phyloP scores from a whole-genome alignment of 768 basidiomycete genomes.

The Boletus rufocinnamomeus region DNA sequence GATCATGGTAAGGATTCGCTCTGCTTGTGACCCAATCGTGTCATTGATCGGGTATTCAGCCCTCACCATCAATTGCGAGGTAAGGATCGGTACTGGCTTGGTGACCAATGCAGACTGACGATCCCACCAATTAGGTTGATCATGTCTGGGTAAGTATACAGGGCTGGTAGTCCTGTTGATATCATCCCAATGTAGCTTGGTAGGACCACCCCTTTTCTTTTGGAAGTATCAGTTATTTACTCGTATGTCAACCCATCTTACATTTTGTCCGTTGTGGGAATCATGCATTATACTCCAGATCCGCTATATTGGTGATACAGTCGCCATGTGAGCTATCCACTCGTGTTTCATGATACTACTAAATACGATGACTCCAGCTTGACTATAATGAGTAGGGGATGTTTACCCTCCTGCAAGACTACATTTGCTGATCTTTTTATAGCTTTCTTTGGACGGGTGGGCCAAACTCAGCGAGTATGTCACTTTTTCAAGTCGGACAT shows the following conservation, averaged over 20 bases:
- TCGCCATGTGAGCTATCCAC: conserved; percentile 19
- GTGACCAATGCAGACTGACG: background rate
- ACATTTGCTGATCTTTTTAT: background rate
- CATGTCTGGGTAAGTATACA: conserved; percentile 23
- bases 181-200: background rate
- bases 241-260: conserved; percentile 15
- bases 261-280: background rate
- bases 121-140: conserved; percentile 9
- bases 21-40: background rate
- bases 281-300: conserved; percentile 10
- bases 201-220: conserved; percentile 12
- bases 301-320: conserved; percentile 23
- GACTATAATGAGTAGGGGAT: conserved; percentile 11
- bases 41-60: conserved; percentile 5
- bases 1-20: conserved; percentile 20
- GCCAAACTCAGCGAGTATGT: conserved; percentile 12
- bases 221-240: conserved; percentile 23
- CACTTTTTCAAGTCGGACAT: background rate
- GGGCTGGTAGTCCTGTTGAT: background rate
- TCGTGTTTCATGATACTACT: background rate
- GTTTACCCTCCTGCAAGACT: accelerated
- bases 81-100: background rate
- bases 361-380: conserved; percentile 7
- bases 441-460: conserved; percentile 20
- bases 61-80: conserved; percentile 22